Evolutionary conservation across 2,329 filamentous ascomycete species (phyloP), one percentile per base, ranked within the genome.

Genomic region (Neophaeococcomyces mojaviensis): DNA sequence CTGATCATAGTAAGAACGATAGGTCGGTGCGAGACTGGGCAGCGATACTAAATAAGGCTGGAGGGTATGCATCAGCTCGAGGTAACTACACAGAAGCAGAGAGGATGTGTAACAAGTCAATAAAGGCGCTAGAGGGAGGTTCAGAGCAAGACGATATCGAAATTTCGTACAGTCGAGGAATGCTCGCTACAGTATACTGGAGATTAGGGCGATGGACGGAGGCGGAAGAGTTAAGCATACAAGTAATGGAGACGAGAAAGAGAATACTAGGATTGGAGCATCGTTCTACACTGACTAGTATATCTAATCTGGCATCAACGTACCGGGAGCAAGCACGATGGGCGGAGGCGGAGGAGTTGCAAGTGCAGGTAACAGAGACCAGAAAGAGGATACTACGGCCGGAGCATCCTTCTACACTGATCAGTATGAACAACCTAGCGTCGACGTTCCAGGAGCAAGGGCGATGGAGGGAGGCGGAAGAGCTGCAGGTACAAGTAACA

Each of bases 201-300:
- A 38, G 51, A 22, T 55, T 47, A 48, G 50, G 49, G 30, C 49
- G 43, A 19, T 39, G 35, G 18, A 46, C 53, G 18, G 54, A 61
- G 43, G 61, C 63, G 2, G 59, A 60, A 44, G 41, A 52, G 32
- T 49, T 63, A 13, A 37, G 18, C 5, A n/a, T 43, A 18, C 43
- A 47, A 15, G 50, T 44, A 12, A 46, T 51, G 41, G 26, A 33
- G 49, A 53, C 48, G 52, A 49, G 49, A 24, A 47, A 43, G 44
- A 49, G 44, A 39, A 47, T 41, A 44, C 49, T 56, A 5, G 49
- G 46, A 5, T n/a, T 15, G 2, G 49, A 52, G 2, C 49, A 56
- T 44, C 39, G 35, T 12, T 19, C 46, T 31, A 47, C 54, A 13
- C 32, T 58, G 37, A 40, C 26, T 26, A 40, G 31, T 84, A 60